Percentiles rank a stretch among this genome's conserved stretches.
Evolutionary conservation across 106 monocot genomes (phyloP).

Genomic region (Xerophyta viscosa): DNA sequence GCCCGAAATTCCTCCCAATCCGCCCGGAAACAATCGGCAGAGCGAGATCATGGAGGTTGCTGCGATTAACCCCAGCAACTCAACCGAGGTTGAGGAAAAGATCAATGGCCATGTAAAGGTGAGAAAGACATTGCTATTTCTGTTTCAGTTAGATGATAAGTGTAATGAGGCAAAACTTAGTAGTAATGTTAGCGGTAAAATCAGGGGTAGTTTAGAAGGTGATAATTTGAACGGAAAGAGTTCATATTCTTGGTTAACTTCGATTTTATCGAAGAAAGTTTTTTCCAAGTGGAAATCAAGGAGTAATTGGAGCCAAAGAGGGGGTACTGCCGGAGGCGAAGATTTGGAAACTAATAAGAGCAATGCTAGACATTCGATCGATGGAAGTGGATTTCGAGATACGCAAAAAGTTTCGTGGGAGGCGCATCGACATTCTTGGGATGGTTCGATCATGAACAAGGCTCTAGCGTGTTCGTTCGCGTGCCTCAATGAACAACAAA

Average conservation of each 20-base stretch:
- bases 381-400: conserved; percentile 32
- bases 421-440: conserved; percentile 80
- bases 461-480: conserved; percentile 65
- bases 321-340: conserved; percentile 8
- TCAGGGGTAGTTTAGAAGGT: too few species aligned
- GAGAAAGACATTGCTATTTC: conserved; percentile 51
- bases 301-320: conserved; percentile 3
- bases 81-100: conserved; percentile 19
- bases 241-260: neutral
- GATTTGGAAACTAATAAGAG: conserved; percentile 19
- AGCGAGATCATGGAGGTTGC: conserved; percentile 17
- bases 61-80: neutral
- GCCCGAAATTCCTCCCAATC: neutral
- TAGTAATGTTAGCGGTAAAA: neutral
- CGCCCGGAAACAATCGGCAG: conserved; percentile 2
- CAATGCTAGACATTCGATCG: conserved; percentile 35
- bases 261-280: conserved; percentile 20
- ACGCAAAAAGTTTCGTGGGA: conserved; percentile 28
- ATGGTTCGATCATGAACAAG: conserved; percentile 66
- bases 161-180: neutral
- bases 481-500: conserved; percentile 46
- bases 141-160: conserved; percentile 84
- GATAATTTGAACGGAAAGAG: neutral
- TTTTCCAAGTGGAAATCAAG: conserved; percentile 21
- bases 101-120: conserved; percentile 5